Evolutionary conservation across 257 asterid genomes (phyloP).

Genomic region (Solanum bulbocastanum): DNA sequence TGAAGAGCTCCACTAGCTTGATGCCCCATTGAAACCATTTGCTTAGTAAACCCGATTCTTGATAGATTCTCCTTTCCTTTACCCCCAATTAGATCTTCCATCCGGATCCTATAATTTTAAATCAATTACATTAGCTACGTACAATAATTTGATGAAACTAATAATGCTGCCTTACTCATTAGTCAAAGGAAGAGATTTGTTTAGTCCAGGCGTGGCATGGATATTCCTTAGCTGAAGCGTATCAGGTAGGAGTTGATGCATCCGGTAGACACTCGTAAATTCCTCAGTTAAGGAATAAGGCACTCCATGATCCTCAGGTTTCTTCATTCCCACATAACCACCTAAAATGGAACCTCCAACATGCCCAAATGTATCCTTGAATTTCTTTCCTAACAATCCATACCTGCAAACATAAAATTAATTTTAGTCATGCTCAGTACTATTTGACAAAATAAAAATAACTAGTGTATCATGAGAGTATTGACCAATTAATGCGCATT

Average conservation of each 20-base stretch:
- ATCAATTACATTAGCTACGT: background rate
- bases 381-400: conserved; percentile 47
- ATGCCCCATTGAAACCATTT: conserved; percentile 70
- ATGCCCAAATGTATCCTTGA: conserved; percentile 52
- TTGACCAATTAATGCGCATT: conserved; percentile 49
- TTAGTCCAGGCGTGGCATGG: conserved; percentile 31
- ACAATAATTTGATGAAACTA: background rate
- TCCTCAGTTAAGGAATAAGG: conserved; percentile 60
- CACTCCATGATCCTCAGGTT: conserved; percentile 35
- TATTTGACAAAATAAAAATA: background rate
- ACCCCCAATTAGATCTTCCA: conserved; percentile 31
- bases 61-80: conserved; percentile 23
- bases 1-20: conserved; percentile 61
- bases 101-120: conserved; percentile 16
- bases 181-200: conserved; percentile 37
- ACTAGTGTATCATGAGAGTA: background rate
- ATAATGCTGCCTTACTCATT: conserved; percentile 10
- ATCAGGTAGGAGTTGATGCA: conserved; percentile 57
- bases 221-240: conserved; percentile 26
- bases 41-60: conserved; percentile 33
- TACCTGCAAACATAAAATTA: conserved; percentile 20
- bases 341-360: conserved; percentile 25
- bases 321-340: conserved; percentile 42
- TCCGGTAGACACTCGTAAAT: conserved; percentile 41
- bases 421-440: background rate